Evolutionary conservation across 2,329 filamentous ascomycete species (phyloP).

Genomic region (Hypoxylon rubiginosum): DNA sequence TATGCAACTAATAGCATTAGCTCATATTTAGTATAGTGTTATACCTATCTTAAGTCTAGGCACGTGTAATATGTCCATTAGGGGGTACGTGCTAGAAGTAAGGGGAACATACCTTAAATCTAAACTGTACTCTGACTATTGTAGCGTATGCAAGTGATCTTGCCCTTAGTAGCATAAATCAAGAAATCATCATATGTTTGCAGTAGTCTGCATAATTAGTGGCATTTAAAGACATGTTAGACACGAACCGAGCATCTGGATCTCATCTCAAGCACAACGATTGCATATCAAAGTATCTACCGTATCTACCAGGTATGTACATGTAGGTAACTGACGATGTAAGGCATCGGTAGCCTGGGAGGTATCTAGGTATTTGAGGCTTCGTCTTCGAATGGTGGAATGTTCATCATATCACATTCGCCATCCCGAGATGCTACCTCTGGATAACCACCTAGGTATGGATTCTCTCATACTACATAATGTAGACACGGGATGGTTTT

Average conservation of each 20-base stretch:
- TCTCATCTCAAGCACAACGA: constrained; percentile 22
- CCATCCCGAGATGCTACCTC: constrained; percentile 6
- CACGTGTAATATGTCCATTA: background rate
- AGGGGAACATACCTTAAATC: background rate
- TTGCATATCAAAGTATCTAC: constrained; percentile 8
- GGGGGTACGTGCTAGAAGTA: background rate
- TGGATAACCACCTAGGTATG: background rate
- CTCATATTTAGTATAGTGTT: background rate
- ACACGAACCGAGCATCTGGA: constrained; percentile 39
- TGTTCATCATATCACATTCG: constrained; percentile 12
- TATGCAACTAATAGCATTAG: constrained; percentile 27
- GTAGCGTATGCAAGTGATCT: constrained; percentile 20
- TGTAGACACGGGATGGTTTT: constrained; percentile 2
- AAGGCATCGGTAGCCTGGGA: too few relatives aligned
- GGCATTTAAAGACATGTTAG: constrained; percentile 26
- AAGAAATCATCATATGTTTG: constrained; percentile 38
- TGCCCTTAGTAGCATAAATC: constrained; percentile 24
- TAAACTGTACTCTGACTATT: constrained; percentile 10
- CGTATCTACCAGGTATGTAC: background rate
- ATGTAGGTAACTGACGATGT: too few relatives aligned
- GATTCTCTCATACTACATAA: background rate
- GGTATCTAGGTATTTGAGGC: constrained; percentile 24
- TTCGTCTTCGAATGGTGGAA: constrained; percentile 14
- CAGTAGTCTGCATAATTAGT: constrained; percentile 42
- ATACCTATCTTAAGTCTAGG: background rate